These are phyloP conservation scores for Xylaria venustula DNA, from an alignment of 495 filamentous ascomycete species.

Conservation along the genomic window DNA sequence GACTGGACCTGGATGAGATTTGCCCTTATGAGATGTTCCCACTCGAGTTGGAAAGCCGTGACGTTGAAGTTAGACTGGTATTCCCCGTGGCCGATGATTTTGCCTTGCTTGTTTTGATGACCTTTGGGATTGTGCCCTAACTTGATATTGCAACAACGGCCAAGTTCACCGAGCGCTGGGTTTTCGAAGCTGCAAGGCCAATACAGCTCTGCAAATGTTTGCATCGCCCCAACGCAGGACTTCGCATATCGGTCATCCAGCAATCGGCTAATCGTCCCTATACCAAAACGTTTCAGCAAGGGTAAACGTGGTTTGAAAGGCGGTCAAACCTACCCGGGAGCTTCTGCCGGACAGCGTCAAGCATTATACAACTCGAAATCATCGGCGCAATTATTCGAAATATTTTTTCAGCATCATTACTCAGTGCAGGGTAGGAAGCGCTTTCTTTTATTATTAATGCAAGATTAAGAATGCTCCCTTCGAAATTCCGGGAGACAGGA, in stretches of 20 bases:
- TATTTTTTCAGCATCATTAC: constrained; percentile 32
- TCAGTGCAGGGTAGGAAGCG: constrained; percentile 19
- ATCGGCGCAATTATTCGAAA: constrained; percentile 50
- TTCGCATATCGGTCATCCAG: constrained; percentile 29
- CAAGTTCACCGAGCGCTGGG: constrained; percentile 22
- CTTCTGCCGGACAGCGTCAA: constrained; percentile 48
- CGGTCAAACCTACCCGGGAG: constrained; percentile 30
- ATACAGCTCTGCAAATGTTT: constrained; percentile 47
- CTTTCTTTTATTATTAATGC: constrained; percentile 44
- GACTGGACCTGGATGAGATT: constrained; percentile 25
- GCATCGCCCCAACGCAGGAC: constrained; percentile 42
- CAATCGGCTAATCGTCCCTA: constrained; percentile 33
- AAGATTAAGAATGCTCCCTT: constrained; percentile 53
- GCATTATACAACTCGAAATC: constrained; percentile 55
- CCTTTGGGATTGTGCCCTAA: constrained; percentile 47
- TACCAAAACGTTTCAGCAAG: not conserved
- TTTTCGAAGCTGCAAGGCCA: constrained; percentile 49
- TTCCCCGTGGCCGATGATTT: constrained; percentile 43
- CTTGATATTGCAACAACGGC: constrained; percentile 45
- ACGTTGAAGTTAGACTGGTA: constrained; percentile 46
- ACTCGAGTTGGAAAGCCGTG: constrained; percentile 32
- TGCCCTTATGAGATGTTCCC: constrained; percentile 27
- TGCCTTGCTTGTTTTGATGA: constrained; percentile 49
- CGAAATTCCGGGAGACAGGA: constrained; percentile 49
- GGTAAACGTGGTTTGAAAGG: not conserved